Base-by-base conservation (phyloP, 2,329 filamentous ascomycete genomes). In the Colletotrichum eleusines region DNA sequence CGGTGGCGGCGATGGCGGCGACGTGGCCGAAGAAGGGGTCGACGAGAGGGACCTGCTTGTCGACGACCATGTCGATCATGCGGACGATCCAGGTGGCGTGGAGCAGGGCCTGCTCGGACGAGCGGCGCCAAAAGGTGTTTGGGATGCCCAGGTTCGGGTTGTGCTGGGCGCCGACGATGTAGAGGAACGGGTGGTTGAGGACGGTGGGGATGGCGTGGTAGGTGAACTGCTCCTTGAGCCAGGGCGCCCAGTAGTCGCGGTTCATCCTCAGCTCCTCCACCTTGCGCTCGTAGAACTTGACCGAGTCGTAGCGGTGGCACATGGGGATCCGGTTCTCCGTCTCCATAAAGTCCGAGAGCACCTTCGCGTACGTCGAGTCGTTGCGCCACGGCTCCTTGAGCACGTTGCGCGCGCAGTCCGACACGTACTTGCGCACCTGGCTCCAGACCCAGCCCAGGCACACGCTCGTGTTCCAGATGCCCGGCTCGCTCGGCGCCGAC, bases 1-100 rank as follows among this genome's bases (percentile, higher is more conserved):
- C 84, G 0, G 85, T 87, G 0, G 85, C 85, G 0, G 86, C 85
- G 44, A 87, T 86, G 4, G 84, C 85, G 0, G 84, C 84, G 1
- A 81, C 81, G 53, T 87, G 85, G 0, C 83, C 85, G 42, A 87
- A 85, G 74, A 87, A 87, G 0, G 85, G 85, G 73, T 87, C 85
- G 3, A 82, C 82, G 9, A 87, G 77, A 5, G 80, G 80, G 12
- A 87, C 77, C 62, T 84, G 81, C 76, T 86, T 86, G 65, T 86
- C 84, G 1, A 83, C 78, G 1, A 86, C 82, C 85, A 87, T 87
- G 58, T 87, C 85, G 46, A 88, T 86, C 76, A 88, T 82, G 4
- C 86, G 81, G 18, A 85, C 84, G 50, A 87, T 83, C 86, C 86
- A 88, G 0, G 86, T 88, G 2, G 84, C 82, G 58, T 88, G 86